Percentiles rank a stretch among this genome's conserved stretches.
Conservation (phyloP, 257 asterid species). For the Solanum chiquidenum region DNA sequence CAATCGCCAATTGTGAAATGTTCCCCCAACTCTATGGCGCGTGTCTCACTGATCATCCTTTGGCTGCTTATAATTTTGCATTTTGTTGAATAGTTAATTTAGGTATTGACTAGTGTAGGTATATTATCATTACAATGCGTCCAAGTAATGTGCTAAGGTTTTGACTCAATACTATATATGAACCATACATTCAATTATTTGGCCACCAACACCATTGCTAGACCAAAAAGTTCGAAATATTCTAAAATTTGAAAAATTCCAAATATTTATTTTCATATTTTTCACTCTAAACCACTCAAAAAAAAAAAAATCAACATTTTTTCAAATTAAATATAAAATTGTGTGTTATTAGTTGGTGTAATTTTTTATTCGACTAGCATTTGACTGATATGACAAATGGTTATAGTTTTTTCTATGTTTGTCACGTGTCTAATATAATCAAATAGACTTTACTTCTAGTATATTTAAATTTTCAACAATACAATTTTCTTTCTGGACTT, state of each 20-base stretch:
- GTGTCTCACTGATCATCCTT: not conserved
- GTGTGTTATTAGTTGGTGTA: not conserved
- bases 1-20: not conserved
- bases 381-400: not conserved
- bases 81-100: not conserved
- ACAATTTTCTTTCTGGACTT: not conserved
- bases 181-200: not conserved
- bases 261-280: not conserved
- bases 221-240: not conserved
- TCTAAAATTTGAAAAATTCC: not conserved
- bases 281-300: not conserved
- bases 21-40: fast-evolving
- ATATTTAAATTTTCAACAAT: not conserved
- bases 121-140: not conserved
- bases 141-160: not conserved
- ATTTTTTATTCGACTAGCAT: no score
- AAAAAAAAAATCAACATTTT: no score
- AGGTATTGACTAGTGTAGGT: not conserved
- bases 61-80: not conserved
- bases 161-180: not conserved
- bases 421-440: not conserved
- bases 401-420: not conserved
- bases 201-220: not conserved
- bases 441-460: not conserved
- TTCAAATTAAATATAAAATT: no score